Conservation (phyloP, 371 early-diverging fungal genomes). For the Parasitella parasitica region DNA sequence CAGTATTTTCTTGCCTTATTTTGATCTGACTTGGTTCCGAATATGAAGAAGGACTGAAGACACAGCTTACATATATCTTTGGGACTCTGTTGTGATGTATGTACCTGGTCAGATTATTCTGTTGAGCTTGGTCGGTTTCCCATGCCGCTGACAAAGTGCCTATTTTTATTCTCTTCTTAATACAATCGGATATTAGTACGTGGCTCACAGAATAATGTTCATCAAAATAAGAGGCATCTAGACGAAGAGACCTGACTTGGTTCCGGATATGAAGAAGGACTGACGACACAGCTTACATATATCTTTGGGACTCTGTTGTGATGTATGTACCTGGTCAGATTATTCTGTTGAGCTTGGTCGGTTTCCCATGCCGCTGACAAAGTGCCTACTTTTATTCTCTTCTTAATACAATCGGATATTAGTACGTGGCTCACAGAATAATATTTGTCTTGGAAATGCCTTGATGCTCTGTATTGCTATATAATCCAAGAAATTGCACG, state of each 20-base stretch:
- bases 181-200: constrained; percentile 10
- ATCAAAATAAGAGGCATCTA: constrained; percentile 3
- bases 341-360: constrained; percentile 16
- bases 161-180: constrained; percentile 16
- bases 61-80: constrained; percentile 5
- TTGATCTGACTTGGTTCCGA: constrained; percentile 15
- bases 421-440: constrained; percentile 12
- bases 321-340: constrained; percentile 16
- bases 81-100: constrained; percentile 3
- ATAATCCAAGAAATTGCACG: constrained; percentile 5
- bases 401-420: constrained; percentile 17
- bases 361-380: constrained; percentile 14
- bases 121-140: constrained; percentile 15
- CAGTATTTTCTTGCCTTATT: background rate
- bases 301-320: no score
- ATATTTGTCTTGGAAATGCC: constrained; percentile 8
- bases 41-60: constrained; percentile 16
- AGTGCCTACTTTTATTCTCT: constrained; percentile 10
- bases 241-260: constrained; percentile 9
- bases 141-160: constrained; percentile 10
- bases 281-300: constrained; percentile 9
- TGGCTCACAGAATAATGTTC: constrained; percentile 15
- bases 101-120: constrained; percentile 18
- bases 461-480: constrained; percentile 19
- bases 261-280: constrained; percentile 15